Percentiles rank a stretch among this genome's conserved stretches.
phyloP scores from a whole-genome alignment of 345 rosid genomes.

The Eucalyptus polyanthemos region DNA sequence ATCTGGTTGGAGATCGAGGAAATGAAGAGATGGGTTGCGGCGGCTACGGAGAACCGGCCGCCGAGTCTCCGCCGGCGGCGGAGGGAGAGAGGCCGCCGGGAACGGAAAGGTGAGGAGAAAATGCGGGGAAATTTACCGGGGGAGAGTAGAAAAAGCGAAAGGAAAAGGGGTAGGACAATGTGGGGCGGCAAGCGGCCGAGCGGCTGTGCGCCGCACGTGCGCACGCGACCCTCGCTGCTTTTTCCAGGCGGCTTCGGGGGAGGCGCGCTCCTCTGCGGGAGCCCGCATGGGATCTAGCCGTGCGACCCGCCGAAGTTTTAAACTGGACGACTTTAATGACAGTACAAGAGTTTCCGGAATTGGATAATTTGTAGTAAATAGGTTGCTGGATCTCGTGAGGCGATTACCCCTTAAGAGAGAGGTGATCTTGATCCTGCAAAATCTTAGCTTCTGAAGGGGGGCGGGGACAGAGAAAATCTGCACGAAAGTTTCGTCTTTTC shows the following conservation, averaged over 20 bases:
- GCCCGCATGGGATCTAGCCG: neutral
- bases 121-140: neutral
- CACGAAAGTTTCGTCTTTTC: neutral
- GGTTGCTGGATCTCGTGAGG: neutral
- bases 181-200: neutral
- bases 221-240: neutral
- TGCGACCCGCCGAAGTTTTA: neutral
- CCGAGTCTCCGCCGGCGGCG: neutral
- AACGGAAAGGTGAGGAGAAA: neutral
- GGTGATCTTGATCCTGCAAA: neutral
- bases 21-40: neutral
- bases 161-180: neutral
- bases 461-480: neutral
- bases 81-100: neutral
- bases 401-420: neutral
- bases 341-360: neutral
- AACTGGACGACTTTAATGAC: neutral
- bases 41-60: fast-evolving
- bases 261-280: neutral
- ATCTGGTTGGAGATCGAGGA: neutral
- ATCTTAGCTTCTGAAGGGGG: neutral
- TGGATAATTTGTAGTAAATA: fast-evolving
- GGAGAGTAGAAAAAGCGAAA: neutral
- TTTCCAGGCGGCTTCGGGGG: neutral
- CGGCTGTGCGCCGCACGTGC: neutral